Evolutionary conservation across 208 protist species (phyloP).

Genomic region (Leishmania tarentolae): DNA sequence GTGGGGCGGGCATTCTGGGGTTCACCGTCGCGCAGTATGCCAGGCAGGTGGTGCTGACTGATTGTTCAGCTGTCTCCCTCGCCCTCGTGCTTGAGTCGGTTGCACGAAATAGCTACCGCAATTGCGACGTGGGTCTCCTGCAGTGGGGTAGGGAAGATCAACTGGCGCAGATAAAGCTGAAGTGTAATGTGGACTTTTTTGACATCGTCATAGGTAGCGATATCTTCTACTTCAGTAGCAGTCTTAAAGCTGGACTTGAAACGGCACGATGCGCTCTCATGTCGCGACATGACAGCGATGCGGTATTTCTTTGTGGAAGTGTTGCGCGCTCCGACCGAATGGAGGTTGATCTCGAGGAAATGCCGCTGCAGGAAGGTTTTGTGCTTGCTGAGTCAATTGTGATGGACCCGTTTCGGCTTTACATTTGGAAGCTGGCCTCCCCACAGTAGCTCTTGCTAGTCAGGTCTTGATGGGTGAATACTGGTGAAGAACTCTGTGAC

Average conservation of each 20-base stretch:
- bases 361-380: conserved; percentile 38
- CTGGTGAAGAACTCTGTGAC: neutral
- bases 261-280: conserved; percentile 36
- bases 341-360: conserved; percentile 49
- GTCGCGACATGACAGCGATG: neutral
- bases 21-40: conserved; percentile 36
- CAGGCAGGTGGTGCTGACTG: conserved; percentile 43
- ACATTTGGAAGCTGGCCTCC: conserved; percentile 26
- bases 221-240: conserved; percentile 63
- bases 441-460: neutral
- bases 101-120: conserved; percentile 10
- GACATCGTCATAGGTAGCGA: conserved; percentile 68
- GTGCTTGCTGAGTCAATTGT: conserved; percentile 17
- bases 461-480: neutral
- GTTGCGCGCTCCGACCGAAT: conserved; percentile 58
- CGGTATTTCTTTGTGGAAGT: conserved; percentile 46
- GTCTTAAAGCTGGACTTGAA: conserved; percentile 36
- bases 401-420: conserved; percentile 34
- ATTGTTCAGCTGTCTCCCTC: conserved; percentile 51
- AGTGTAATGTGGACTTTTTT: conserved; percentile 30
- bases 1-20: conserved; percentile 56
- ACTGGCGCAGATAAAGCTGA: conserved; percentile 23
- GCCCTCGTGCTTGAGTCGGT: conserved; percentile 38
- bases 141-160: conserved; percentile 48
- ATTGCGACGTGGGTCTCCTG: conserved; percentile 32